phyloP scores from a whole-genome alignment of 371 early-diverging fungal species.

The Nematocida sp. region DNA sequence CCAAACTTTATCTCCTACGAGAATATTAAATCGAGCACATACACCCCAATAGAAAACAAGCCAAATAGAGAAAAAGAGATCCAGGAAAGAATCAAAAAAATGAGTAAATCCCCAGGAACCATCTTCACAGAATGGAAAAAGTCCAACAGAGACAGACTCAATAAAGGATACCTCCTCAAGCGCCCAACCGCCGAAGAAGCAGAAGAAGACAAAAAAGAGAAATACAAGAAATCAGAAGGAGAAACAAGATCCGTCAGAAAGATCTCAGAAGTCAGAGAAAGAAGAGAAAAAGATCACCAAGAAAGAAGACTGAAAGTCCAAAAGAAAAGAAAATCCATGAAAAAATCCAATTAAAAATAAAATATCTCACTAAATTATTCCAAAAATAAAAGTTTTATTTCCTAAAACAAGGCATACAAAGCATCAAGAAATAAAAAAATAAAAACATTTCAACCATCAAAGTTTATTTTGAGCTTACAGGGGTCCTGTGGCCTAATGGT shows the following conservation, averaged over 20 bases:
- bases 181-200: slow-evolving; percentile 50
- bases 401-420: neutral
- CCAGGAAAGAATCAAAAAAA: slow-evolving; percentile 8
- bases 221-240: slow-evolving; percentile 27
- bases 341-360: neutral
- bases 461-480: neutral
- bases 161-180: slow-evolving; percentile 46
- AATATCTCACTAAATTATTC: neutral
- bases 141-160: slow-evolving; percentile 48
- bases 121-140: slow-evolving; percentile 46
- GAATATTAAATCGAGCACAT: slow-evolving; percentile 42
- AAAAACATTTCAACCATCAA: slow-evolving; percentile 32
- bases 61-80: neutral
- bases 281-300: slow-evolving; percentile 8
- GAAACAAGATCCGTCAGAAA: slow-evolving; percentile 18
- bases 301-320: slow-evolving; percentile 2
- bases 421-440: neutral
- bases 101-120: slow-evolving; percentile 8
- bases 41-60: neutral
- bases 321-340: slow-evolving; percentile 1
- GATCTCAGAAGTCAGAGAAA: slow-evolving; percentile 25
- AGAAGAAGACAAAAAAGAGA: slow-evolving; percentile 16
- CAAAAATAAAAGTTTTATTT: neutral
- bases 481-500: slow-evolving; percentile 62
- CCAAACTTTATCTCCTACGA: slow-evolving; percentile 49